Percentiles rank a stretch among this genome's conserved stretches.
Conservation (phyloP, 2,329 filamentous ascomycete species). For the Cordyceps fumosorosea region DNA sequence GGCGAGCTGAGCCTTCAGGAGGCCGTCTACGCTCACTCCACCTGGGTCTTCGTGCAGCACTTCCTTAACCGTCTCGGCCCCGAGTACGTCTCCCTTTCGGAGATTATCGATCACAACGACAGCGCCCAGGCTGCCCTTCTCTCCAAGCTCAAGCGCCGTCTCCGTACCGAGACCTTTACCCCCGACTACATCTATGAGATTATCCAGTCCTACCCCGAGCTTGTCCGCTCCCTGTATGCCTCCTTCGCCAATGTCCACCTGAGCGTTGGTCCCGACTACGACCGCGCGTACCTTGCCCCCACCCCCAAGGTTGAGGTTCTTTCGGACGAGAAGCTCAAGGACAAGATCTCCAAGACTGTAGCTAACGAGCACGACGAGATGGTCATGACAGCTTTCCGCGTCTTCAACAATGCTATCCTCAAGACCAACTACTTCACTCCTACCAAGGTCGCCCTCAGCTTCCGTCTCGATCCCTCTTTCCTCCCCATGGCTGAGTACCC, state of each 20-base stretch:
- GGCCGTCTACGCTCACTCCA: slow-evolving; percentile 93
- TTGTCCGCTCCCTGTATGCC: slow-evolving; percentile 83
- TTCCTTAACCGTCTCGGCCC: slow-evolving; percentile 92
- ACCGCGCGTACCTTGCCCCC: slow-evolving; percentile 45
- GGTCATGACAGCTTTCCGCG: slow-evolving; percentile 94
- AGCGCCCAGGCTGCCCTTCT: slow-evolving; percentile 80
- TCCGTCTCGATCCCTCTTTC: slow-evolving; percentile 85
- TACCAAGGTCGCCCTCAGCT: slow-evolving; percentile 95
- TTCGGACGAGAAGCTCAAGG: slow-evolving; percentile 65
- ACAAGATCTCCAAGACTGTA: slow-evolving; percentile 71
- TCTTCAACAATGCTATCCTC: slow-evolving; percentile 87
- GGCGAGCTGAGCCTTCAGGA: slow-evolving; percentile 89
- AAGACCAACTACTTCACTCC: slow-evolving; percentile 98
- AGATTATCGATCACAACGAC: slow-evolving; percentile 73
- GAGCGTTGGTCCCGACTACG: slow-evolving; percentile 43
- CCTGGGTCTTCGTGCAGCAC: slow-evolving; percentile 96
- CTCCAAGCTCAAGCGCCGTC: slow-evolving; percentile 88
- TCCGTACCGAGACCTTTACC: slow-evolving; percentile 95
- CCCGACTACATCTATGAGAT: slow-evolving; percentile 98
- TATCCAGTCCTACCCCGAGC: slow-evolving; percentile 79
- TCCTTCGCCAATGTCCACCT: slow-evolving; percentile 86
- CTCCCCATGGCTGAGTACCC: slow-evolving; percentile 89
- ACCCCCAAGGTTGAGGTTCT: slow-evolving; percentile 61
- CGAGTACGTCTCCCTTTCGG: slow-evolving; percentile 82
- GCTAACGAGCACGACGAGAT: slow-evolving; percentile 94